phyloP scores from a whole-genome alignment of 768 basidiomycete genomes.

The Leccinum sublutescens region DNA sequence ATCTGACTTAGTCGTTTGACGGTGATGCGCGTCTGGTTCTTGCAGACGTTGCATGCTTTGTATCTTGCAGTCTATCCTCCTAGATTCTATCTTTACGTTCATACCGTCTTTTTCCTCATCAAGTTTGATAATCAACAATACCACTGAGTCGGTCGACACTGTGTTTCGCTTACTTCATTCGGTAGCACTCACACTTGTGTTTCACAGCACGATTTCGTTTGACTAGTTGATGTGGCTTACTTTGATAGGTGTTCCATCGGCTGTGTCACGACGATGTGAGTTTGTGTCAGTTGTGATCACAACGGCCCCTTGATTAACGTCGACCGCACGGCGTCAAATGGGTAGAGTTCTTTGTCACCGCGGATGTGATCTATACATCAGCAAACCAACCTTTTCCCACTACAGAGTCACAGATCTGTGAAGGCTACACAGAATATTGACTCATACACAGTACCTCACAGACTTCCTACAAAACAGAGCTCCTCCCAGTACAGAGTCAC shows the following conservation, averaged over 20 bases:
- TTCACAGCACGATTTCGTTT: constrained; percentile 76
- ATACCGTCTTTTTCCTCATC: constrained; percentile 88
- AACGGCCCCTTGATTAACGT: not conserved
- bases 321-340: constrained; percentile 76
- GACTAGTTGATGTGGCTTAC: constrained; percentile 98
- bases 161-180: not conserved
- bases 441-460: no score
- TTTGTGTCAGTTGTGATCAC: not conserved
- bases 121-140: constrained; percentile 98
- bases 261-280: constrained; percentile 78
- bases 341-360: constrained; percentile 94
- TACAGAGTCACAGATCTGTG: no score
- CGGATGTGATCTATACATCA: constrained; percentile 78
- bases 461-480: no score
- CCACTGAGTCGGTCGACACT: constrained; percentile 53
- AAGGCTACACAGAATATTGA: no score
- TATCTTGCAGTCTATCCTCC: constrained; percentile 94
- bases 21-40: not conserved
- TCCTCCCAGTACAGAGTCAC: no score
- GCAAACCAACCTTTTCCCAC: no score
- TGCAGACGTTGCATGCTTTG: constrained; percentile 94
- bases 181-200: constrained; percentile 6
- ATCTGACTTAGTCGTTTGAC: not conserved
- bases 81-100: constrained; percentile 99
- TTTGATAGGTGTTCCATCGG: constrained; percentile 94